Percentiles rank a stretch among this genome's conserved stretches.
phyloP scores from a whole-genome alignment of 2,329 filamentous ascomycete species.

The Ramularia endophylla region DNA sequence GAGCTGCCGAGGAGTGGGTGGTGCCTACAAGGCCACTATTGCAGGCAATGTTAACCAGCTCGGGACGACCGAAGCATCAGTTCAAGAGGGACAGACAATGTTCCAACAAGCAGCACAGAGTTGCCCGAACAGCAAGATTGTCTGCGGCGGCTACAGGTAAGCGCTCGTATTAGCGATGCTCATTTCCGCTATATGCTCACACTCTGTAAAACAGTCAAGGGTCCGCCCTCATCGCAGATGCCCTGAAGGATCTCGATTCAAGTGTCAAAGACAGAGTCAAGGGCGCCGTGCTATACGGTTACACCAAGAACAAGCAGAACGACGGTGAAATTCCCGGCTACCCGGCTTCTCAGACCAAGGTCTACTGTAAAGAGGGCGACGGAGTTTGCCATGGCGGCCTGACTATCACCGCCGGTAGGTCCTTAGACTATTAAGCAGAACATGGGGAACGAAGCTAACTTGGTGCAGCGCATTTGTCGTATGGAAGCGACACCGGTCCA shows the following conservation, averaged over 20 bases:
- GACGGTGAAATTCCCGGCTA: slow-evolving; percentile 31
- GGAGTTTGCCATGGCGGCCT: slow-evolving; percentile 33
- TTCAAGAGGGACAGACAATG: slow-evolving; percentile 19
- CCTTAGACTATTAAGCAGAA: too few species aligned
- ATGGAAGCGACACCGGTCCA: too few species aligned
- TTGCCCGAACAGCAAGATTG: slow-evolving; percentile 25
- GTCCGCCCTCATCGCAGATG: slow-evolving; percentile 33
- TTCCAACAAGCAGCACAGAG: slow-evolving; percentile 22
- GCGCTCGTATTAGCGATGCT: not conserved
- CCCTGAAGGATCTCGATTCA: slow-evolving; percentile 26
- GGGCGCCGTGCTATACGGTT: slow-evolving; percentile 37
- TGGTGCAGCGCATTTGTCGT: too few species aligned
- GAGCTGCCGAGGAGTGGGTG: slow-evolving; percentile 26
- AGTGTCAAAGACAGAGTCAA: slow-evolving; percentile 29
- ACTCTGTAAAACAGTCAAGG: slow-evolving; percentile 36
- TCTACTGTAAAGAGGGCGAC: slow-evolving; percentile 33
- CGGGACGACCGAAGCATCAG: slow-evolving; percentile 18
- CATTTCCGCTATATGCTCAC: too few species aligned
- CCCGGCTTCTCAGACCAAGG: slow-evolving; percentile 28
- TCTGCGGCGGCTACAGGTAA: slow-evolving; percentile 24
- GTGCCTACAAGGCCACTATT: slow-evolving; percentile 18
- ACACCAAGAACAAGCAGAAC: slow-evolving; percentile 37
- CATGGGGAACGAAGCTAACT: too few species aligned
- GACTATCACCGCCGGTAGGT: slow-evolving; percentile 26
- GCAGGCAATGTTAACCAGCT: slow-evolving; percentile 18